These are phyloP conservation scores for Dysphania ambrosioides DNA, from an alignment of 148 eudicot species.

Conservation along the genomic window DNA sequence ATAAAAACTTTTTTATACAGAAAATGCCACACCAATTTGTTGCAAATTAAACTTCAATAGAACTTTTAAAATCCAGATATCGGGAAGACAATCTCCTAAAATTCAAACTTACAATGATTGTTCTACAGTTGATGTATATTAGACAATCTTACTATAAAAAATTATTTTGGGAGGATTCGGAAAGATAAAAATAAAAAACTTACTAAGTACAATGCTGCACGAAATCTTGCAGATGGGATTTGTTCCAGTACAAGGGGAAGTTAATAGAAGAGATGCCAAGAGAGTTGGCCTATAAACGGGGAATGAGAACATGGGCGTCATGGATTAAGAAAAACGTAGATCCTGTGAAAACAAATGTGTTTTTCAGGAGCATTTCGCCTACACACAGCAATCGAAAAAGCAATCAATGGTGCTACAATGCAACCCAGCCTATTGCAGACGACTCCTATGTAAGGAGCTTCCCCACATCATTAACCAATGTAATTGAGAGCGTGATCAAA, in stretches of 20 bases:
- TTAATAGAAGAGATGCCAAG: conserved; percentile 26
- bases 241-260: conserved; percentile 27
- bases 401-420: conserved; percentile 29
- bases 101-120: no score
- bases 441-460: neutral
- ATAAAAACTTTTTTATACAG: no score
- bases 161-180: no score
- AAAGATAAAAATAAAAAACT: no score
- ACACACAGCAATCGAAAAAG: conserved; percentile 7
- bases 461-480: conserved; percentile 4
- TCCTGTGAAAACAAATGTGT: conserved; percentile 5
- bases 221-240: conserved; percentile 43
- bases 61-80: no score
- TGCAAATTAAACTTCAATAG: no score
- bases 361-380: conserved; percentile 28
- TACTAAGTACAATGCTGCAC: no score
- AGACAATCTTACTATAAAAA: no score
- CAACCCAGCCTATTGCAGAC: conserved; percentile 8
- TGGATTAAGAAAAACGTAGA: conserved; percentile 11
- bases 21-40: no score
- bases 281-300: conserved; percentile 34
- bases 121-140: no score
- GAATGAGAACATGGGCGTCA: conserved; percentile 44
- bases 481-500: conserved; percentile 27
- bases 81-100: no score